Base-by-base conservation (phyloP, 371 early-diverging fungal genomes). In the Mucor irregularis region DNA sequence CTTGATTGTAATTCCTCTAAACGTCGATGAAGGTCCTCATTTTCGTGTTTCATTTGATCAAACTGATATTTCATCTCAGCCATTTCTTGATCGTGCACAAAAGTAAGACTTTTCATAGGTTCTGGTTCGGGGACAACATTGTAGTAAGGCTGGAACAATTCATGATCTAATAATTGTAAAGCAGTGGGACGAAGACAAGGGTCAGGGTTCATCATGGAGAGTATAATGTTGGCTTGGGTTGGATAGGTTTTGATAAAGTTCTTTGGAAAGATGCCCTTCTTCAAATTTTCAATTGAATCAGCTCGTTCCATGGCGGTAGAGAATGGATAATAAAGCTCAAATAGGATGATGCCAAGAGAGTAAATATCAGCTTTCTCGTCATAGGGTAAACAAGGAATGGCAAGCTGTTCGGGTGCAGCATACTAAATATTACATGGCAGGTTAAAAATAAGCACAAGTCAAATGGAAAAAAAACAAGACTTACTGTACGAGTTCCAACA, bases 331-430 rank as follows among this genome's bases (percentile, higher is more conserved):
- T 82, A 85, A 2, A 90, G 77, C 38, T 90, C 90, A 55, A 88
- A 84, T 50, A 88, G 69, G 47, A 90, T 81, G 50, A 90, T 82
- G 7, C 88, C 89, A 25, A 90, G 55, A 0, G 88, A 86, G 52
- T 84, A 90, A 19, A 90, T 86, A 67, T 90, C 90, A 5, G 78
- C 77, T 31, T 83, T 86, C 58, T 78, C 81, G 43, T 81, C 84
- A 35, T 88, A 86, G 7, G 72, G 68, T 2, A 70, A 56, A 4
- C 81, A 72, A 6, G 82, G 78, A 26, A 70, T 64, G 5, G 82
- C 81, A 17, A 96, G 69, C 66, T 95, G 95, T 71, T 97, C 97
- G 0, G 97, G 97, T 1, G 97, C 92, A 17, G 95, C 95, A 62
- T 97, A 97, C 80, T 88, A 24, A 9, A n/a, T 29, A 4, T 26